Conservation (phyloP, 164 flowering plant genomes). For the Vitis riparia region DNA sequence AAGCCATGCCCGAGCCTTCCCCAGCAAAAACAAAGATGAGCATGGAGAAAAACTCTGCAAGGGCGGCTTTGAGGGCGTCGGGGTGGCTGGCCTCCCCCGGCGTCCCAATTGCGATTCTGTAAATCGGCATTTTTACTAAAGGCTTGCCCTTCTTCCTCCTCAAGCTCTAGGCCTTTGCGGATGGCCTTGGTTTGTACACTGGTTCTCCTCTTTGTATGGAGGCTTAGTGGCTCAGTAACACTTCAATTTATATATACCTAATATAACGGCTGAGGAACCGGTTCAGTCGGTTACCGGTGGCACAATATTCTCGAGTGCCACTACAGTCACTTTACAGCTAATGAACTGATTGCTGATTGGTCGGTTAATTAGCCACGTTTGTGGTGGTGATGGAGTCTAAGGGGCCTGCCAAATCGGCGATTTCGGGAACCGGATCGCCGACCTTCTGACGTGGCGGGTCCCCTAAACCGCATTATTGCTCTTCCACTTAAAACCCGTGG, state of each 20-base stretch:
- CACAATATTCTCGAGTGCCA: not conserved
- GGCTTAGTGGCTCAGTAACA: not conserved
- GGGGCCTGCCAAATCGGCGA: constrained; percentile 2
- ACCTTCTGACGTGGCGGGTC: constrained; percentile 13
- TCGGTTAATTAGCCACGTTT: constrained; percentile 10
- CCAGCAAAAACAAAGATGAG: constrained; percentile 65
- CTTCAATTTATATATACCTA: constrained; percentile 14
- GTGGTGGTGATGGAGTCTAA: constrained; percentile 3
- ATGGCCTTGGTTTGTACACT: not conserved
- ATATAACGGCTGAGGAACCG: constrained; percentile 26
- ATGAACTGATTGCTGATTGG: not conserved
- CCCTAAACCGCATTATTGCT: not conserved
- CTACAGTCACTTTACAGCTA: constrained; percentile 16
- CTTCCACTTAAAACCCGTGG: constrained; percentile 1
- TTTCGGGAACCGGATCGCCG: constrained; percentile 9
- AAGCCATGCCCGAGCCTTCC: constrained; percentile 65
- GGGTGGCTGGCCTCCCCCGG: constrained; percentile 53
- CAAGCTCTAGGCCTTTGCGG: not conserved
- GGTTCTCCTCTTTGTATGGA: not conserved
- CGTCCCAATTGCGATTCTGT: constrained; percentile 39
- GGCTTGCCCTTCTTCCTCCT: not conserved
- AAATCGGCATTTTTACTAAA: constrained; percentile 25
- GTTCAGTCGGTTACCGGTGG: constrained; percentile 17
- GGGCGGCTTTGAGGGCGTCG: constrained; percentile 44
- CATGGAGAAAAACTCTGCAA: constrained; percentile 55